These are phyloP conservation scores for Cordyceps fumosorosea DNA, from an alignment of 2,329 filamentous ascomycete species.

Conservation along the genomic window DNA sequence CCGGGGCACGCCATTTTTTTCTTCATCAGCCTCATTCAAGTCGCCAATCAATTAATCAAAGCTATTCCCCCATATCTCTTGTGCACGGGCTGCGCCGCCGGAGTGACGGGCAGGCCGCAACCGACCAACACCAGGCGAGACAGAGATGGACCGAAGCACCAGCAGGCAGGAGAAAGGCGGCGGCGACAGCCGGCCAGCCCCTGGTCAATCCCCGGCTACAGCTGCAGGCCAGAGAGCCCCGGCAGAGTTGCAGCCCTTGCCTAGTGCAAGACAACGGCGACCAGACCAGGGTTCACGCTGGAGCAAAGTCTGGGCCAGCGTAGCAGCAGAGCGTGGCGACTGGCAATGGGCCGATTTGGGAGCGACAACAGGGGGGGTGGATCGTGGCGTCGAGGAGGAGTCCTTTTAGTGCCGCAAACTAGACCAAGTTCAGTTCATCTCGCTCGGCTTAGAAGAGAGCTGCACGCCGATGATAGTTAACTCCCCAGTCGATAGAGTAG, in stretches of 20 bases:
- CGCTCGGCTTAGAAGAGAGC: not conserved
- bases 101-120: not conserved
- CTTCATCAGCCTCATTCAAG: too few species aligned
- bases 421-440: not conserved
- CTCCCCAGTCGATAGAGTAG: too few species aligned
- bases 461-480: too few species aligned
- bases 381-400: conserved; percentile 9
- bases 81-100: not conserved
- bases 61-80: too few species aligned
- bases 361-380: conserved; percentile 8
- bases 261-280: conserved; percentile 1
- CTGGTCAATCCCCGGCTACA: not conserved
- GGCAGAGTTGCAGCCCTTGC: not conserved
- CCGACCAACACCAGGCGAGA: not conserved
- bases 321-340: not conserved
- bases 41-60: too few species aligned
- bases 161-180: not conserved
- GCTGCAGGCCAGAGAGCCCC: not conserved
- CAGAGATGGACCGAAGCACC: not conserved
- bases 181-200: conserved; percentile 8
- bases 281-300: not conserved
- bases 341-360: conserved; percentile 10
- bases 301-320: too few species aligned
- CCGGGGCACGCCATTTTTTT: too few species aligned
- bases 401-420: not conserved